phyloP scores from a whole-genome alignment of 2,329 filamentous ascomycete species.

The Cercospora beticola region DNA sequence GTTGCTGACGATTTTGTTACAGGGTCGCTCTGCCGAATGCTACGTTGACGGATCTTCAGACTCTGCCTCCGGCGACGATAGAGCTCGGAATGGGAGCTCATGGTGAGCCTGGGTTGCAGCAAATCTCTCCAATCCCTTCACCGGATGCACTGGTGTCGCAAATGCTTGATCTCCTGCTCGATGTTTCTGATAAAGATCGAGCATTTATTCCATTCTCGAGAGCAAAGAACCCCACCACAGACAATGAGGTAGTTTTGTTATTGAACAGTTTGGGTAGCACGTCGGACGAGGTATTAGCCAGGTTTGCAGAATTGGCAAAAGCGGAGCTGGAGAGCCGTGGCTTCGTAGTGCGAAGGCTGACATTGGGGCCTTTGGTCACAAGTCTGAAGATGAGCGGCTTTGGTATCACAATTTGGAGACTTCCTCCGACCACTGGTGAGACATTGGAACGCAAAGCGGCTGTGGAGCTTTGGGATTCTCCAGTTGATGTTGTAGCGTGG shows the following conservation, averaged over 20 bases:
- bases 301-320: constrained; percentile 39
- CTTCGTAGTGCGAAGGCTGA: constrained; percentile 37
- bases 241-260: constrained; percentile 39
- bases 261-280: constrained; percentile 41
- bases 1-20: constrained; percentile 13
- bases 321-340: constrained; percentile 34
- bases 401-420: constrained; percentile 41
- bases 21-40: constrained; percentile 46
- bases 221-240: constrained; percentile 31
- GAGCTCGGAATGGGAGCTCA: constrained; percentile 68
- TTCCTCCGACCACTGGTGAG: constrained; percentile 36
- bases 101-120: constrained; percentile 63
- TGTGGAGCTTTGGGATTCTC: constrained; percentile 38
- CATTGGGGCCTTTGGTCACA: constrained; percentile 39
- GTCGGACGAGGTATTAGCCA: constrained; percentile 39
- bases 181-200: constrained; percentile 37
- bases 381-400: constrained; percentile 43
- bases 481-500: constrained; percentile 40
- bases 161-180: constrained; percentile 40
- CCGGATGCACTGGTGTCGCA: constrained; percentile 36
- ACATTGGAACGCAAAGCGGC: constrained; percentile 32
- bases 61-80: constrained; percentile 52
- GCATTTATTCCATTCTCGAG: constrained; percentile 40
- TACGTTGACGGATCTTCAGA: constrained; percentile 61
- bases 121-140: constrained; percentile 50